phyloP scores from a whole-genome alignment of 2,329 filamentous ascomycete genomes.

The Cryphonectria naterciae region DNA sequence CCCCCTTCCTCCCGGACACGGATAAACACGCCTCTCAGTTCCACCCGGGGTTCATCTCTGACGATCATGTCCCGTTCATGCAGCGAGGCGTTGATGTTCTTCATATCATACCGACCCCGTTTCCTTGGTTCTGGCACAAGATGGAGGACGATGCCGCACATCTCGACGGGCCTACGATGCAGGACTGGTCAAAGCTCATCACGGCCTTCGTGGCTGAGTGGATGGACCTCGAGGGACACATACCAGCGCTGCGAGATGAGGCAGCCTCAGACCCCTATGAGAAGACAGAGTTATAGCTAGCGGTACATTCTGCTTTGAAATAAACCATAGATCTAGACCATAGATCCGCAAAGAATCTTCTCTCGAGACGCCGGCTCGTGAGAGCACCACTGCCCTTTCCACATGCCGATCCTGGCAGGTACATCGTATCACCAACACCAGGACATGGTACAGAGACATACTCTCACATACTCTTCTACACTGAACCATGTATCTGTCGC shows the following conservation, averaged over 20 bases:
- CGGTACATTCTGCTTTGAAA: background rate
- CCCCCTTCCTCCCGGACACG: constrained; percentile 36
- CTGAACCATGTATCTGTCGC: background rate
- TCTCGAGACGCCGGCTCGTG: background rate
- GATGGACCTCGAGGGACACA: constrained; percentile 58
- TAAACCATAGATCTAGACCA: background rate
- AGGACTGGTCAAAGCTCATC: constrained; percentile 76
- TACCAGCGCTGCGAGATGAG: constrained; percentile 13
- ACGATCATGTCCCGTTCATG: constrained; percentile 82
- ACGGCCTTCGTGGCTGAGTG: constrained; percentile 78
- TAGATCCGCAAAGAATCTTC: background rate
- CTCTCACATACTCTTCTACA: background rate
- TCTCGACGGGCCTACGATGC: constrained; percentile 70
- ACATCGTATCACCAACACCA: background rate
- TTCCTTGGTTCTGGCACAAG: constrained; percentile 74
- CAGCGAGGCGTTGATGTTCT: constrained; percentile 73
- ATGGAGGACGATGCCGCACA: constrained; percentile 73
- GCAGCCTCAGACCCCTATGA: constrained; percentile 15
- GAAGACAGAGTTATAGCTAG: constrained; percentile 24
- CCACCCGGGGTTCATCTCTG: constrained; percentile 53
- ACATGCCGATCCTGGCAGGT: background rate
- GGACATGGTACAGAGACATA: background rate
- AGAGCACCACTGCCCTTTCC: background rate
- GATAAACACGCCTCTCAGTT: constrained; percentile 46
- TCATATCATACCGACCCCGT: constrained; percentile 74